Evolutionary conservation across 495 filamentous ascomycete species (phyloP), one percentile per base, ranked within the genome.

Genomic region (Haplographium delicatum): DNA sequence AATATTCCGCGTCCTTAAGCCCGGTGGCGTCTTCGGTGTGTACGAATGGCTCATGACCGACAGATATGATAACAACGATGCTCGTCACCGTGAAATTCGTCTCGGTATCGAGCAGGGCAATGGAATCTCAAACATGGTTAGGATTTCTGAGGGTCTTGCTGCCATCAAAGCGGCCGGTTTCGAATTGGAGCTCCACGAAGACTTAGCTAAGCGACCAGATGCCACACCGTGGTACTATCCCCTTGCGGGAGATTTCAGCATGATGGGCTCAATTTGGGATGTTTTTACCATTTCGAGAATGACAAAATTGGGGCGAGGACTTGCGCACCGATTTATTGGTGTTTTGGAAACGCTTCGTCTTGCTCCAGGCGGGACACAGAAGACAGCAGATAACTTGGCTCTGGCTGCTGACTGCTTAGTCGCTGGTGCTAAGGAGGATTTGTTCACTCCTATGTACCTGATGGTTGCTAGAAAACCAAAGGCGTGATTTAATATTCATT

Each of bases 11-110:
- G 93, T 97, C 34, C 74, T 98, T 42, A 98, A 97, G 79, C 93
- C 93, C 39, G 93, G 94, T 44, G 93, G 93, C 62, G 77, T 87
- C 47, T 98, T 98, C 61, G 93, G 93, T 62, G 93, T 97, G 30
- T 97, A 97, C 75, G 93, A 98, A 69, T 98, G 94, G 94, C 76
- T 98, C 56, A 98, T 98, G 93, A 96, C 91, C 31, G 91, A 96
- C 60, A 72, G 83, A 2, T 98, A 96, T 72, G 86, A 98, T 72
- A 91, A 93, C 63, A 68, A 83, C 45, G 89, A 97, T 75, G 63
- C 86, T 13, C 81, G 84, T 61, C 93, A 98, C 76, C 85, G 90
- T 54, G 80, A 84, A 59, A 91, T 97, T 65, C 88, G 93, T 51
- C 82, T 96, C 20, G 91, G 86, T 58, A 98, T 98, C 60, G 94